phyloP scores from a whole-genome alignment of 192 early-diverging fungal genomes.

The Gigaspora rosea region DNA sequence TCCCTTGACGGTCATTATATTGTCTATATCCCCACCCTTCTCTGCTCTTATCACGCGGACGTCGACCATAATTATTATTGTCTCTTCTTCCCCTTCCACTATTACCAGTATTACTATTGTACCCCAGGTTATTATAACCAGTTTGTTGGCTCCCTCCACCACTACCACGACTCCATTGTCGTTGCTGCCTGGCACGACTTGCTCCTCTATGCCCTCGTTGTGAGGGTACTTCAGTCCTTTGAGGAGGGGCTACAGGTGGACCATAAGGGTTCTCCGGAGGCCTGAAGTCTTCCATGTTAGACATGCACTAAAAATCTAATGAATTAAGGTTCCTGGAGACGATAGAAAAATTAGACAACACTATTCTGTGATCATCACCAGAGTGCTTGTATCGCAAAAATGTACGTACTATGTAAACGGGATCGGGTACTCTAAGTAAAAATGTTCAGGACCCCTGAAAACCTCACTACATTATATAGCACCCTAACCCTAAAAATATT shows the following conservation, averaged over 20 bases:
- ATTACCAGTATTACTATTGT: background rate
- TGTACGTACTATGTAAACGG: too few species aligned
- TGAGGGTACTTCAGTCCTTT: background rate
- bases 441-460: too few species aligned
- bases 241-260: conserved; percentile 1
- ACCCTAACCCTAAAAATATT: too few species aligned
- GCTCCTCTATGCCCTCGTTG: background rate
- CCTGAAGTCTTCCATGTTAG: conserved; percentile 15
- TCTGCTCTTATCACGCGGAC: conserved; percentile 5
- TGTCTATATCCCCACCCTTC: conserved; percentile 15
- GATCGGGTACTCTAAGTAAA: too few species aligned
- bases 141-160: conserved; percentile 1
- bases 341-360: too few species aligned
- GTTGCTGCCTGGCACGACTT: background rate
- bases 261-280: conserved; percentile 30
- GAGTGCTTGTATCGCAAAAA: too few species aligned
- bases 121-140: background rate
- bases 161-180: conserved; percentile 3
- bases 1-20: background rate
- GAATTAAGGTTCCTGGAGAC: too few species aligned
- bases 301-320: too few species aligned
- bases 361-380: too few species aligned
- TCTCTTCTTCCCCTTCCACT: conserved; percentile 6
- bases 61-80: background rate
- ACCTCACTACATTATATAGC: too few species aligned